These are phyloP conservation scores for Millerago galiae DNA, from an alignment of 805 yeast genomes.

Conservation along the genomic window DNA sequence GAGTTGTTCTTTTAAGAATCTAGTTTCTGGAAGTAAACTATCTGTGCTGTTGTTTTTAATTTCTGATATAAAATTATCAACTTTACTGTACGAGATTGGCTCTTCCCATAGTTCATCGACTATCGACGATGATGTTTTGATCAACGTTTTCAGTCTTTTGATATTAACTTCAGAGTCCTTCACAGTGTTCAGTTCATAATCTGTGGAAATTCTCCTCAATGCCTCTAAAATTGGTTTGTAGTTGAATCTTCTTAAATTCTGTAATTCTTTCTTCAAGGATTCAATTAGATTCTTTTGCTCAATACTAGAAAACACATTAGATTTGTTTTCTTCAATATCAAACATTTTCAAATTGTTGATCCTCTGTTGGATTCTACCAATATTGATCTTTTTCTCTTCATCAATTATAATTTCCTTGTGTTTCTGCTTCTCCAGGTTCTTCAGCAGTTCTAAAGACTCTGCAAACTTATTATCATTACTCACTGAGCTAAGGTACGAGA, in stretches of 20 bases:
- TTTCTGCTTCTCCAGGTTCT: neutral
- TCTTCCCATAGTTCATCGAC: constrained; percentile 7
- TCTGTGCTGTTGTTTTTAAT: neutral
- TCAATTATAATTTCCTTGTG: neutral
- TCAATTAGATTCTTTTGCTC: constrained; percentile 20
- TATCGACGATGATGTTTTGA: constrained; percentile 4
- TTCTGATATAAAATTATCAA: neutral
- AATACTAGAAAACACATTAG: constrained; percentile 10
- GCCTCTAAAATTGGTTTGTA: constrained; percentile 13
- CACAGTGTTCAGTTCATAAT: neutral
- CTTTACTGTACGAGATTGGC: neutral
- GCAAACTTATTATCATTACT: constrained; percentile 6
- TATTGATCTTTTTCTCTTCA: neutral
- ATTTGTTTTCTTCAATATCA: constrained; percentile 6
- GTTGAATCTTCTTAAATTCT: constrained; percentile 15
- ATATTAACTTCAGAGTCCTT: neutral
- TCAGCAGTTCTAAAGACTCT: neutral
- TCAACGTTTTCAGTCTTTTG: constrained; percentile 3
- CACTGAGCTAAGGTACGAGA: neutral
- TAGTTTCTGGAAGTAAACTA: constrained; percentile 4
- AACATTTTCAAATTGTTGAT: constrained; percentile 15
- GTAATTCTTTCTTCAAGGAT: constrained; percentile 18
- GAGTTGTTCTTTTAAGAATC: constrained; percentile 4
- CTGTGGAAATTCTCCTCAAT: constrained; percentile 5
- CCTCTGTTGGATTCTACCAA: constrained; percentile 22